Base-by-base conservation (phyloP, 106 monocot genomes). In the Phalaenopsis aphrodite region DNA sequence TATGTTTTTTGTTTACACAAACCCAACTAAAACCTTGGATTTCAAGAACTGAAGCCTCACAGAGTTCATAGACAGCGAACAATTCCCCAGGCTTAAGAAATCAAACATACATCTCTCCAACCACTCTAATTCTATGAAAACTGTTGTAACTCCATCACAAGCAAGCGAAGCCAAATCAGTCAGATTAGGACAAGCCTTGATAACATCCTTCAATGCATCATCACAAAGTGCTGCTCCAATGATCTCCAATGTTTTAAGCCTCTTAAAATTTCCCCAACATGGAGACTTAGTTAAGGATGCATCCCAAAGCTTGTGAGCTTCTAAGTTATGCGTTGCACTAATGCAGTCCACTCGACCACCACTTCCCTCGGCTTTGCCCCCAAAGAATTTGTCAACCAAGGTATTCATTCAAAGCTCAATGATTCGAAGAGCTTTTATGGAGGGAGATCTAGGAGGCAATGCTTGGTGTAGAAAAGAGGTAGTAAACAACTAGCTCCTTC, bases 351-450 rank as follows among this genome's bases (percentile, higher is more conserved):
- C 72, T 67, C 75, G 67, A 41, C 39, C 79, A 21, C 64, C 36
- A 16, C 58, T 18, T 0, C 18, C 55, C 5, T 55, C 80, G 5
- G 1, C 47, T 21, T 19, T 64, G n/a, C 24, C 48, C n/a, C 78
- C 19, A 23, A 5, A 41, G 16, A 56, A 41, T 81, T 83, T 91
- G 3, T 87, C 86, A n/a, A 42, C 81, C 15, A 75, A 30, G 24
- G 45, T 45, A 79, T 98, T 94, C 86, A 92, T 86, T 1, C 94
- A 86, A 42, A 99, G 98, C 85, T 99, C 98, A 15, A 99, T 87
- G 1, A 75, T 8, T 7, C 89, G 83, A 56, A 99, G 88, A 16
- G 89, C 39, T 37, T 36, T 84, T 68, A 9, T 82, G 83, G 68
- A 81, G 85, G 47, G 82, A 49, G 52, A 99, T 79, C 85, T 88